These are phyloP conservation scores for Boletus rubroflammeus DNA, from an alignment of 768 basidiomycete genomes.

Conservation along the genomic window DNA sequence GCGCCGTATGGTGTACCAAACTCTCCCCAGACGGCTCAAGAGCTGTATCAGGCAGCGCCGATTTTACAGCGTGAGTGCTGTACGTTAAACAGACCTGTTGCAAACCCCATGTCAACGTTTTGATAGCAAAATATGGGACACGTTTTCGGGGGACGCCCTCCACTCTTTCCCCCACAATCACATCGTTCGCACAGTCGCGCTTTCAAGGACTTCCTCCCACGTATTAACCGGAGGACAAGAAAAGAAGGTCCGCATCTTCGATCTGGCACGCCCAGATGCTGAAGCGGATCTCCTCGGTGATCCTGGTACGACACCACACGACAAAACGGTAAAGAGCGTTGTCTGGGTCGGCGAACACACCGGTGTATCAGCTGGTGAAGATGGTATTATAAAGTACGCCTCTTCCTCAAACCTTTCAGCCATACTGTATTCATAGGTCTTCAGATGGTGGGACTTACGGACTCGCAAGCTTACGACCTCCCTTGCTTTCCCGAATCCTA, in stretches of 20 bases:
- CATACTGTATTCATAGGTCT: slow-evolving; percentile 13
- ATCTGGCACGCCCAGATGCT: slow-evolving; percentile 81
- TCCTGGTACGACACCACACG: slow-evolving; percentile 61
- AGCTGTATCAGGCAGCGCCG: slow-evolving; percentile 91
- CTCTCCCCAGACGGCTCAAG: slow-evolving; percentile 80
- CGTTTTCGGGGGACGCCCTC: slow-evolving; percentile 78
- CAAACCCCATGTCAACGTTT: slow-evolving; percentile 3
- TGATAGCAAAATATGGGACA: slow-evolving; percentile 92
- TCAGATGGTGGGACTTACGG: slow-evolving; percentile 95
- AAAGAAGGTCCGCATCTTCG: slow-evolving; percentile 95
- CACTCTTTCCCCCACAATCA: slow-evolving; percentile 99
- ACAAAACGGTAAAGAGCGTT: slow-evolving; percentile 88
- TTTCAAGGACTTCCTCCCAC: slow-evolving; percentile 66
- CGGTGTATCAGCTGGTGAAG: slow-evolving; percentile 89
- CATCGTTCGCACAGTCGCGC: slow-evolving; percentile 93
- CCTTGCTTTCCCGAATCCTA: slow-evolving; percentile 70
- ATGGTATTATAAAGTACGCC: slow-evolving; percentile 79
- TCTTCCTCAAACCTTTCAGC: background rate
- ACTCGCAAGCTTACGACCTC: slow-evolving; percentile 68
- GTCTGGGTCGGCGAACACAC: slow-evolving; percentile 89
- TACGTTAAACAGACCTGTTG: background rate
- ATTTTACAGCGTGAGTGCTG: slow-evolving; percentile 87
- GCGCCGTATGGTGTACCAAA: slow-evolving; percentile 96
- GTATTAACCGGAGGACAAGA: slow-evolving; percentile 93
- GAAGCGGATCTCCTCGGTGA: slow-evolving; percentile 79